Conservation (phyloP, 1,284 basidiomycete species). For the Boletus smithii region DNA sequence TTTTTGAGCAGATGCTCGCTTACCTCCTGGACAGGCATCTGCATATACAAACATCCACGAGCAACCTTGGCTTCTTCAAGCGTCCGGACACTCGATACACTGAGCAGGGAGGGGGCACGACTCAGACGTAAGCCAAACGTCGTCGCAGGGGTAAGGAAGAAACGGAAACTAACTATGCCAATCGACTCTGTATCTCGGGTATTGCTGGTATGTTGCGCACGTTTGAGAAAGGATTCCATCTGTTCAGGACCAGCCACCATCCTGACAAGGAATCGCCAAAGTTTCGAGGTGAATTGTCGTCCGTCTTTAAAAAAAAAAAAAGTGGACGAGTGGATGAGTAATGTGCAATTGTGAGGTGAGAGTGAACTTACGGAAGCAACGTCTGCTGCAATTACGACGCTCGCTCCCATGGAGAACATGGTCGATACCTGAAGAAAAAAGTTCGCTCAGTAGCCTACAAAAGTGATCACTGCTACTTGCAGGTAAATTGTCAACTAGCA, state of each 20-base stretch:
- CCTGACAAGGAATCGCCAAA: slow-evolving; percentile 97
- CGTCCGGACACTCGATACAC: slow-evolving; percentile 93
- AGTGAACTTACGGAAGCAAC: slow-evolving; percentile 75
- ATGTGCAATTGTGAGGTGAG: background rate
- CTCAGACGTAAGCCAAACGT: background rate
- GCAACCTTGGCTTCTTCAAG: slow-evolving; percentile 91
- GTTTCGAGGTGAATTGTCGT: slow-evolving; percentile 92
- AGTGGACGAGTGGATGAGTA: background rate
- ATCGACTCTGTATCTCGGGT: slow-evolving; percentile 92
- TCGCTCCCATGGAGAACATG: slow-evolving; percentile 91
- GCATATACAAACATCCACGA: slow-evolving; percentile 87
- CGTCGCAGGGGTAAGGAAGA: background rate
- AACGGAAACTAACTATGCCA: slow-evolving; percentile 82
- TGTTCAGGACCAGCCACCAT: slow-evolving; percentile 93
- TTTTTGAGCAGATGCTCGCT: too few relatives aligned
- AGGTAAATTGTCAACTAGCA: slow-evolving; percentile 85
- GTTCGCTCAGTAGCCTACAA: background rate
- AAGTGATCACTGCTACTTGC: slow-evolving; percentile 39
- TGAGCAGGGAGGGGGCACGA: slow-evolving; percentile 33
- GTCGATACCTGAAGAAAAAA: slow-evolving; percentile 65
- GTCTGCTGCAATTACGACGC: slow-evolving; percentile 91
- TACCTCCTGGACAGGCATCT: slow-evolving; percentile 91
- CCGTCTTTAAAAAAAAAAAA: slow-evolving; percentile 50
- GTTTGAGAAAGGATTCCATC: slow-evolving; percentile 89
- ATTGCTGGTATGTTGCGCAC: slow-evolving; percentile 84